Conservation (phyloP, 331 rosid species). For the Malus hybrid region DNA sequence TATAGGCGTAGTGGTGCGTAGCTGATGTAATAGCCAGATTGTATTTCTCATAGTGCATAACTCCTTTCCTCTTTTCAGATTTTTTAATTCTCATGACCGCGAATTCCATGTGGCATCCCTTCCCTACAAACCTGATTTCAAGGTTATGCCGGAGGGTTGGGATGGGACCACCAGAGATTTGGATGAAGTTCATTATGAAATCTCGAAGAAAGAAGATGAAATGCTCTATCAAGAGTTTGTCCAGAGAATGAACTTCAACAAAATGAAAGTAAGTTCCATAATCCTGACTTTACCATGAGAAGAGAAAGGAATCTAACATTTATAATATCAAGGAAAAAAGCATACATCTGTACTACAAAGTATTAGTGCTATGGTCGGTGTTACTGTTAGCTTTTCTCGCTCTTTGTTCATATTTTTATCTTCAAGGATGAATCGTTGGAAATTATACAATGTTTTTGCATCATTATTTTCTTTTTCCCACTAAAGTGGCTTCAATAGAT, state of each 20-base stretch:
- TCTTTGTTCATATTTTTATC: neutral
- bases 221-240: constrained; percentile 85
- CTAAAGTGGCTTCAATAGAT: neutral
- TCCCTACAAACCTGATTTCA: constrained; percentile 88
- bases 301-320: neutral
- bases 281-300: neutral
- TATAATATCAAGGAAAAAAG: neutral
- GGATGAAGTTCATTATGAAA: constrained; percentile 92
- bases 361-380: neutral
- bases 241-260: constrained; percentile 74
- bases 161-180: constrained; percentile 84
- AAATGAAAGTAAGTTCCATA: constrained; percentile 64
- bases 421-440: neutral
- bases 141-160: constrained; percentile 99
- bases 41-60: neutral
- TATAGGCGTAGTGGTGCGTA: neutral
- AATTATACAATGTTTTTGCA: neutral
- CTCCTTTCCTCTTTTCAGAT: constrained; percentile 41
- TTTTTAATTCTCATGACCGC: constrained; percentile 78
- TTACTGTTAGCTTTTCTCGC: neutral
- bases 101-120: constrained; percentile 97
- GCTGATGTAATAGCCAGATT: neutral
- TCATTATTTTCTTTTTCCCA: neutral
- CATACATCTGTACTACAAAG: neutral
- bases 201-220: constrained; percentile 83